Percentiles rank a stretch among this genome's conserved stretches.
phyloP scores from a whole-genome alignment of 371 early-diverging fungal genomes.

The Mucor sp. region DNA sequence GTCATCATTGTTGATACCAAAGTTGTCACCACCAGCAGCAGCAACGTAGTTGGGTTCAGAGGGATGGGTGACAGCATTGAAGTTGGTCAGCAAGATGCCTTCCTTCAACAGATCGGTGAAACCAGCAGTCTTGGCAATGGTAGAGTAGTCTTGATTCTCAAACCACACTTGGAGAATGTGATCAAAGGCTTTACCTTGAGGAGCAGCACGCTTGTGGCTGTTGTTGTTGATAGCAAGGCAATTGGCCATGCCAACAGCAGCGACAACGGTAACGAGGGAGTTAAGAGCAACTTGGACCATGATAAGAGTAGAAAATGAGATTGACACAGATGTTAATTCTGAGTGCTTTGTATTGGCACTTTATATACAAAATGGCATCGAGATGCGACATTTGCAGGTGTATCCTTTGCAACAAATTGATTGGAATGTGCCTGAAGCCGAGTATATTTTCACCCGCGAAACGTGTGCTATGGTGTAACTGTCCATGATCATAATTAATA shows the following conservation, averaged over 20 bases:
- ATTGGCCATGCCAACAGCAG: background rate
- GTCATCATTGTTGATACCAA: slow-evolving; percentile 28
- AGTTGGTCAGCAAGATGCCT: slow-evolving; percentile 51
- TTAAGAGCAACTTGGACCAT: background rate
- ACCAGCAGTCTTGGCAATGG: slow-evolving; percentile 16
- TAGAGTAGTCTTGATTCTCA: slow-evolving; percentile 37
- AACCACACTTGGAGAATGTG: slow-evolving; percentile 42
- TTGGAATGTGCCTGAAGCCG: background rate
- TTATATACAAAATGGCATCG: background rate
- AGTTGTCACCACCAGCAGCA: slow-evolving; percentile 27
- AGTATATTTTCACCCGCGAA: background rate
- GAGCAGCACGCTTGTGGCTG: background rate
- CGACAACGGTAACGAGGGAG: background rate
- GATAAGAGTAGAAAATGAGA: background rate
- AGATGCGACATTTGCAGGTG: background rate
- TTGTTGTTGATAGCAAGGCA: background rate
- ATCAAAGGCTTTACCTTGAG: slow-evolving; percentile 36
- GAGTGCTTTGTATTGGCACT: background rate
- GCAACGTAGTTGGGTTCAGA: slow-evolving; percentile 55
- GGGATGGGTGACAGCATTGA: slow-evolving; percentile 52
- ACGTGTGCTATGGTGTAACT: background rate
- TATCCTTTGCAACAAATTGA: background rate
- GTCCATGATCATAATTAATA: background rate
- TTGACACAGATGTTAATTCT: too few relatives aligned
- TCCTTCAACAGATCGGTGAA: slow-evolving; percentile 21